Evolutionary conservation across 208 protist species (phyloP).

Genomic region (Crithidia acanthocephali): DNA sequence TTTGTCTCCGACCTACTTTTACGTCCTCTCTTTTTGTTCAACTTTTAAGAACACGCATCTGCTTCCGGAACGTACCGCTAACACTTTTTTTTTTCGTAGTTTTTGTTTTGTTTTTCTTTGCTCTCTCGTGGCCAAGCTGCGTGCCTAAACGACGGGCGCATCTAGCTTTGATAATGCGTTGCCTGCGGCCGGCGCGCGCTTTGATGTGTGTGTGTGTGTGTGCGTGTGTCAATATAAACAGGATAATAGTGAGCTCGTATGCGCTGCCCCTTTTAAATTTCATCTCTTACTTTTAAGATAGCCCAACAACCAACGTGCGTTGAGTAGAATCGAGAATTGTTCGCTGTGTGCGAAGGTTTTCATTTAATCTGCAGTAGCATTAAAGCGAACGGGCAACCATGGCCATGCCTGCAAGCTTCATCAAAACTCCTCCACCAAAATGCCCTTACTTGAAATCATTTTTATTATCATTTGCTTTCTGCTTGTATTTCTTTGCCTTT

Average conservation of each 20-base stretch:
- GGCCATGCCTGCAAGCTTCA: no score
- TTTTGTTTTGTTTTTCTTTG: conserved; percentile 1
- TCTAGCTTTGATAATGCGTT: conserved; percentile 1
- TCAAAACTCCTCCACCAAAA: no score
- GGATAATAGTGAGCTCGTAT: neutral
- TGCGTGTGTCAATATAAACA: neutral
- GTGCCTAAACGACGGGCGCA: neutral
- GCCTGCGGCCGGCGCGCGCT: no score
- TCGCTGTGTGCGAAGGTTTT: neutral
- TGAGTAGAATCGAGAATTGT: neutral
- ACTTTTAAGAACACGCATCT: conserved; percentile 1
- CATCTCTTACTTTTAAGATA: neutral
- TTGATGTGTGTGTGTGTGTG: neutral
- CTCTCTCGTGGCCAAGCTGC: neutral
- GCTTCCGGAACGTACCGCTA: conserved; percentile 12
- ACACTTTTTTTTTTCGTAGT: conserved; percentile 4
- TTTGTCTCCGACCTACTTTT: neutral
- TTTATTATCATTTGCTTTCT: no score
- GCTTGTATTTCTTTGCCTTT: neutral
- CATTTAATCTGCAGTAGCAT: neutral
- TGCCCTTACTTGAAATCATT: no score
- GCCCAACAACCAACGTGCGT: neutral
- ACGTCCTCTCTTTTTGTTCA: neutral
- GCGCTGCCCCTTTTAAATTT: neutral
- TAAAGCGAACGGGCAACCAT: no score